Percentiles rank a stretch among this genome's conserved stretches.
phyloP scores from a whole-genome alignment of 495 filamentous ascomycete species.

The Cenococcum geophilum region DNA sequence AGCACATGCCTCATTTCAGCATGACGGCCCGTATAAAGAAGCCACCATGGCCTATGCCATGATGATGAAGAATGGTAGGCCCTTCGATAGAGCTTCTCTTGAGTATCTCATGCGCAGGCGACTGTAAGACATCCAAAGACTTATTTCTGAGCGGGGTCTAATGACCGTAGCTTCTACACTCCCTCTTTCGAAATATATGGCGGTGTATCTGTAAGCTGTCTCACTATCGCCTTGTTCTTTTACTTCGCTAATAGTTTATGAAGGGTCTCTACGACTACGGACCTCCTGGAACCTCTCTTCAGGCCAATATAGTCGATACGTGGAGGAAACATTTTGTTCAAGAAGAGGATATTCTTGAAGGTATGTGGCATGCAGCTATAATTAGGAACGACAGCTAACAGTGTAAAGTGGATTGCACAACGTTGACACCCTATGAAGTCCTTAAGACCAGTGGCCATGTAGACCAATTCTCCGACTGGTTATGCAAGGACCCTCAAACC shows the following conservation, averaged over 20 bases:
- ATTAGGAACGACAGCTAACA: slow-evolving; percentile 6
- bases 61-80: slow-evolving; percentile 77
- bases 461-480: slow-evolving; percentile 97
- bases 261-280: slow-evolving; percentile 39
- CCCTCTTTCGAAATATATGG: slow-evolving; percentile 33
- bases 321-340: slow-evolving; percentile 70
- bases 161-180: not conserved
- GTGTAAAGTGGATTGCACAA: slow-evolving; percentile 38
- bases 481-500: slow-evolving; percentile 97
- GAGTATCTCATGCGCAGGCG: slow-evolving; percentile 50
- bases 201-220: slow-evolving; percentile 33
- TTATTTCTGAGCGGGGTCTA: slow-evolving; percentile 84
- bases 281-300: slow-evolving; percentile 41
- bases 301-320: slow-evolving; percentile 71
- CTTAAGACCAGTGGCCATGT: slow-evolving; percentile 96
- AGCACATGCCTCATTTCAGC: slow-evolving; percentile 12
- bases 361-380: slow-evolving; percentile 17
- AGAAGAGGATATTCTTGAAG: slow-evolving; percentile 45
- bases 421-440: slow-evolving; percentile 66
- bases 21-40: slow-evolving; percentile 23
- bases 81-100: slow-evolving; percentile 71
- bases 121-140: too few relatives aligned
- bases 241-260: not conserved
- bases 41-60: slow-evolving; percentile 38
- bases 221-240: slow-evolving; percentile 1